Base-by-base conservation (phyloP, 2,329 filamentous ascomycete species). In the Alternaria postmessia region DNA sequence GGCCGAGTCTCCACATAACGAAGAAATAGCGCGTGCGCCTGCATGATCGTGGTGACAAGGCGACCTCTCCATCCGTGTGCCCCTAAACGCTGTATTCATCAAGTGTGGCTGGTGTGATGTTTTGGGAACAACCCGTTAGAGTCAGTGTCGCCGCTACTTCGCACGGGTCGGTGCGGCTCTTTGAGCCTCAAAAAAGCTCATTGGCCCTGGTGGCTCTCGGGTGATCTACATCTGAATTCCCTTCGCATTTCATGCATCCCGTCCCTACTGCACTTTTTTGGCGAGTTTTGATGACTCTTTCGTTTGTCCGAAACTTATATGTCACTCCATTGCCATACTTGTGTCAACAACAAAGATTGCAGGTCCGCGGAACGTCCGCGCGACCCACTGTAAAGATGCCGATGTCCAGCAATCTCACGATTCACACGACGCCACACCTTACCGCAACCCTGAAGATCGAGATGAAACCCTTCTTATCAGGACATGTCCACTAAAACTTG, bases 331-430 rank as follows among this genome's bases (percentile, higher is more conserved):
- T 28, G 41, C 18, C 16, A 18, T 42, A 20, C n/a, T 26, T 18
- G 22, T 36, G 16, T 22, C 14, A n/a, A 46, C 32, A 20, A 20
- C 22, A 56, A 22, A 22, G 24, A 9, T 18, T 56, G 32, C 41
- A 51, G 34, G 20, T 49, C 53, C 20, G 47, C 48, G 46, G 48
- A 42, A n/a, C 28, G 44, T 39, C 18, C 39, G 24, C 24, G 22
- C 30, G 32, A 34, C 41, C 52, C 53, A 57, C 53, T 51, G 5
- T 22, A 9, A 51, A 18, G 20, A 51, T 22, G 47, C 58, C 58
- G 52, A 61, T 61, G 48, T 41, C 24, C 47, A 54, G 47, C 48
- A 41, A 48, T 41, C 26, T 47, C 36, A 39, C 54, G 53, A 60
- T 60, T 34, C 28, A 34, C 42, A 59, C 44, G 42, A 47, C 53